Conservation (phyloP, 768 basidiomycete genomes). For the Lactarius indigo region DNA sequence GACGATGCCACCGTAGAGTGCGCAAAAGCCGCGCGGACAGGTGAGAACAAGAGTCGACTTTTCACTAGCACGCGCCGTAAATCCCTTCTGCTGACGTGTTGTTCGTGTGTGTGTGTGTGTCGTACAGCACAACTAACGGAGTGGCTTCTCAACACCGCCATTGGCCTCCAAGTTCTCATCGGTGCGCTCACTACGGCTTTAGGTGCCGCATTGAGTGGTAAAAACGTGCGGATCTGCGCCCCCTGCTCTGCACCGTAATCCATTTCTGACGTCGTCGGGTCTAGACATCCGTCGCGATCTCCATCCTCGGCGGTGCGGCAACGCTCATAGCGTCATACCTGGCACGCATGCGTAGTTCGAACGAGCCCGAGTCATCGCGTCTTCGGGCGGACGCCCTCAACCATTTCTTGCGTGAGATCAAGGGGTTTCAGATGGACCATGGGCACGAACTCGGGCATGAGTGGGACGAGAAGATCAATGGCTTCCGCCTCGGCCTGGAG, state of each 20-base stretch:
- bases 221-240: constrained; percentile 9
- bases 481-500: constrained; percentile 43
- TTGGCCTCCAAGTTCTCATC: constrained; percentile 30
- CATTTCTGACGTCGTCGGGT: neutral
- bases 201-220: constrained; percentile 28
- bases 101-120: neutral
- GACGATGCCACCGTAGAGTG: neutral
- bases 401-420: constrained; percentile 59
- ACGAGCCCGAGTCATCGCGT: constrained; percentile 62
- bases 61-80: neutral
- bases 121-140: constrained; percentile 21
- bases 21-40: neutral
- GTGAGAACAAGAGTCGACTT: constrained; percentile 1
- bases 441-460: constrained; percentile 40
- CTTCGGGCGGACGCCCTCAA: constrained; percentile 57
- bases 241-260: neutral
- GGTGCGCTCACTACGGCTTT: constrained; percentile 32
- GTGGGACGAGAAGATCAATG: constrained; percentile 32
- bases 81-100: neutral
- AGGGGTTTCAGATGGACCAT: constrained; percentile 56
- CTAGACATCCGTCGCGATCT: constrained; percentile 36
- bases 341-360: constrained; percentile 63
- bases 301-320: constrained; percentile 53
- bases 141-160: constrained; percentile 27
- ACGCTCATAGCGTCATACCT: constrained; percentile 73